Base-by-base conservation (phyloP, 768 basidiomycete species). In the Coprinopsis sp. region DNA sequence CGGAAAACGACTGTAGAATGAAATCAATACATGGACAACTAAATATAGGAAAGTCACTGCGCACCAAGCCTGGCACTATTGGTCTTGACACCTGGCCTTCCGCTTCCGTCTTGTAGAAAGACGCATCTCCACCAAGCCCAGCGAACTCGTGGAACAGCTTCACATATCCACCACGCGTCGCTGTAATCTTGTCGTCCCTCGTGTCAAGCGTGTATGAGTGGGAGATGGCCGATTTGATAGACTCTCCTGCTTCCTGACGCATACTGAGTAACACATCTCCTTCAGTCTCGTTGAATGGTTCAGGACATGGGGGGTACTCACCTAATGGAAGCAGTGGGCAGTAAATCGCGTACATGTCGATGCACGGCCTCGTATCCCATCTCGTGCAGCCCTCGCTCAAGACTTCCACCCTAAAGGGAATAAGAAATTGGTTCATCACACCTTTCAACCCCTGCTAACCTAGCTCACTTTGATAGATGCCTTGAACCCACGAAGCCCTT, bases 261-360 rank as follows among this genome's bases (percentile, higher is more conserved):
- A 95, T 87, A 49, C 91, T 94, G n/a, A n/a, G n/a, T n/a, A 29
- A 16, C 4, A 42, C 12, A 5, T n/a, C 5, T 30, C 6, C 16
- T 8, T 31, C 10, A n/a, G 30, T 8, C 8, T n/a, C 34, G 19
- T 37, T 8, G 19, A 19, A 10, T 7, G 18, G 5, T 42, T 4
- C 6, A 16, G n/a, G n/a, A 54, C 37, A 14, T 16, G 27, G 48
- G 19, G 6, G 16, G n/a, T 8, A 56, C 70, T 49, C 51, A 90
- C 92, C 86, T 88, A 33, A 94, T 70, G 2, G 90, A 92, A 21
- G 93, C 95, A 2, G 78, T 74, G 2, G 89, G 80, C 6, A 75
- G 68, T 23, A 98, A 72, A 33, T 74, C 72, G 5, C 82, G 76
- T 18, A 98, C 74, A 47, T 90, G 83, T 37, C 96, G 72, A 44